Evolutionary conservation across 352 stramenopile genomes (phyloP).

Genomic region (Phytophthora vignae): DNA sequence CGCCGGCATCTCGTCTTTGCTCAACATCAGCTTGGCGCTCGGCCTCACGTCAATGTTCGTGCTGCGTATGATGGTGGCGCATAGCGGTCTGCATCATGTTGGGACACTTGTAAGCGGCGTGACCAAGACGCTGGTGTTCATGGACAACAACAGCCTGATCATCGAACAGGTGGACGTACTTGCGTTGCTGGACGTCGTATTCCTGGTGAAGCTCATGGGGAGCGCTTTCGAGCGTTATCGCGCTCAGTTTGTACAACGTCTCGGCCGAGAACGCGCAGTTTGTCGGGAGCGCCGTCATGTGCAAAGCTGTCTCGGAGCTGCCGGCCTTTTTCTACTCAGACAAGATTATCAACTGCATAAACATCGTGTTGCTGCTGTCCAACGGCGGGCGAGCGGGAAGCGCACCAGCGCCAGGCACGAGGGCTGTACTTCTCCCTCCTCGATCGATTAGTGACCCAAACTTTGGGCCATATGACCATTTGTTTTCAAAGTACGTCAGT

Average conservation of each 20-base stretch:
- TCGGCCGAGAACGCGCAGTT: conserved; percentile 74
- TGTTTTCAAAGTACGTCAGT: no score
- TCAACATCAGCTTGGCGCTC: no score
- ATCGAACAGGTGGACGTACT: conserved; percentile 61
- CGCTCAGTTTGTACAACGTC: conserved; percentile 84
- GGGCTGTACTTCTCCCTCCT: no score
- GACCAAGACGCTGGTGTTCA: conserved; percentile 46
- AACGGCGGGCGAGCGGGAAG: no score
- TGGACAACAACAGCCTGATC: conserved; percentile 43
- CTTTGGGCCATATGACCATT: no score
- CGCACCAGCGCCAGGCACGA: no score
- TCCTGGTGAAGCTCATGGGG: conserved; percentile 85
- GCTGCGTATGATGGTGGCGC: conserved; percentile 65
- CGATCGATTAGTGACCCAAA: no score
- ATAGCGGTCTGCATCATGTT: conserved; percentile 36
- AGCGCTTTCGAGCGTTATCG: conserved; percentile 83
- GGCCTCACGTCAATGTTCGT: conserved; percentile 31
- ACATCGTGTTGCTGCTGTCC: conserved; percentile 75
- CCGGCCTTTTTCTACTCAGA: conserved; percentile 86
- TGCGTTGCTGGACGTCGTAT: conserved; percentile 72
- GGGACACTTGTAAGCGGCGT: conserved; percentile 25
- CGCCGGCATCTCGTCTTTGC: no score
- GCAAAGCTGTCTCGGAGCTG: conserved; percentile 80
- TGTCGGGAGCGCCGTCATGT: conserved; percentile 80
- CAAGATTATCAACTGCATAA: conserved; percentile 67